A percentile compares a stretch with the other conserved stretches of the same genome.
phyloP scores from a whole-genome alignment of 176 grass and related monocot species.

The Oryza rufipogon region DNA sequence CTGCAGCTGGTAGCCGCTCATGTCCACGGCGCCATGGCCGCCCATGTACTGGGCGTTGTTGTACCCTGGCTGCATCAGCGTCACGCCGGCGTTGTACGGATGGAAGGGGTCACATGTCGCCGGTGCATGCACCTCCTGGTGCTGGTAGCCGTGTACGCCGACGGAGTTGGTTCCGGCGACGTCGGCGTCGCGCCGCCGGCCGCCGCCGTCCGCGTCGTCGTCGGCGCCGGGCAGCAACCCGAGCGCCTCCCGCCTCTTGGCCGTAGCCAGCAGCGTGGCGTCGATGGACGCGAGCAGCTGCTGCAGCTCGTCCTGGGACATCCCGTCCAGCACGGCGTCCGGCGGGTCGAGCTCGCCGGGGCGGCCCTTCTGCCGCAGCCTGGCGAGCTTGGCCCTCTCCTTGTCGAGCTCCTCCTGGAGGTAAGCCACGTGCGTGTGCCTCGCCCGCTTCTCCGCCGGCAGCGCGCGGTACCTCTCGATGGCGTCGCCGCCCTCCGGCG shows the following conservation, averaged over 20 bases:
- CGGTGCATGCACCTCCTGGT: background rate
- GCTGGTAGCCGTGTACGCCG: background rate
- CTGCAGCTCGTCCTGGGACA: slow-evolving; percentile 12
- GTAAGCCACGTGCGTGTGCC: slow-evolving; percentile 29
- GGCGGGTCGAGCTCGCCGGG: background rate
- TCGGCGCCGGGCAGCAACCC: background rate
- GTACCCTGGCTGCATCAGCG: background rate
- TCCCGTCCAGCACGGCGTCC: background rate
- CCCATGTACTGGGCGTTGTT: background rate
- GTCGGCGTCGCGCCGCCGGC: background rate
- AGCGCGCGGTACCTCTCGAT: slow-evolving; percentile 40
- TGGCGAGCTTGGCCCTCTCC: slow-evolving; percentile 31
- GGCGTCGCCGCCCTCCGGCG: background rate
- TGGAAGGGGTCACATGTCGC: background rate
- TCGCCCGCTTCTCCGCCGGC: slow-evolving; percentile 4
- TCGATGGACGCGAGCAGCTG: slow-evolving; percentile 36
- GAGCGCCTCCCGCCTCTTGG: slow-evolving; percentile 5
- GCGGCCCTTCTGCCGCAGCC: background rate
- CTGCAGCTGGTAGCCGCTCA: slow-evolving; percentile 9
- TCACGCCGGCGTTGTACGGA: background rate
- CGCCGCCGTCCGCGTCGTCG: background rate
- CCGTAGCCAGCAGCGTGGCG: background rate
- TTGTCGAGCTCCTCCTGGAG: background rate
- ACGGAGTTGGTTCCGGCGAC: background rate
- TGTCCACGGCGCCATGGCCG: background rate